phyloP scores from a whole-genome alignment of 192 early-diverging fungal genomes.

The Coemansia sp. region DNA sequence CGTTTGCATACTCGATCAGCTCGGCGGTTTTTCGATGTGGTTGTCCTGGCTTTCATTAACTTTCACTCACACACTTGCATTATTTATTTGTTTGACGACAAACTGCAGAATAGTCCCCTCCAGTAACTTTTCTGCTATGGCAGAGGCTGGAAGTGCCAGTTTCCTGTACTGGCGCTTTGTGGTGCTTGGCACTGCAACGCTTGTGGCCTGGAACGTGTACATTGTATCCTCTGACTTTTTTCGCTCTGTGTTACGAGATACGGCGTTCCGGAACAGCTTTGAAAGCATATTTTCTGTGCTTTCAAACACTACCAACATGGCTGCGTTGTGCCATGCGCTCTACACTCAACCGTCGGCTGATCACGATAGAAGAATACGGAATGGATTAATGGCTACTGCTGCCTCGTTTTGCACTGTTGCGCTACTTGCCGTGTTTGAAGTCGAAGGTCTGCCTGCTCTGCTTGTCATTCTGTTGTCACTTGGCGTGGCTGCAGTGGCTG shows the following conservation, averaged over 20 bases:
- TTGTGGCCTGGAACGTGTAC: conserved; percentile 78
- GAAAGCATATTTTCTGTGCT: conserved; percentile 71
- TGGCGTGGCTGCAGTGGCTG: conserved; percentile 56
- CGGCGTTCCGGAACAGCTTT: conserved; percentile 65
- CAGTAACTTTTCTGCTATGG: conserved; percentile 10
- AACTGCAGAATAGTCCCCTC: neutral
- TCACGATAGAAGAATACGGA: conserved; percentile 36
- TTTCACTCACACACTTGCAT: neutral
- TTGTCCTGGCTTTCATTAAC: neutral
- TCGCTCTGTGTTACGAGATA: conserved; percentile 57
- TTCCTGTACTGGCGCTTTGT: conserved; percentile 59
- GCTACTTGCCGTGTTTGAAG: conserved; percentile 55
- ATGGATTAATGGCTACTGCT: conserved; percentile 53
- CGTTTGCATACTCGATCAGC: neutral
- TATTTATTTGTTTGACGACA: neutral
- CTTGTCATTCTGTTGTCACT: conserved; percentile 56
- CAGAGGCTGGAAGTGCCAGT: conserved; percentile 6
- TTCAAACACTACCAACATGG: conserved; percentile 61
- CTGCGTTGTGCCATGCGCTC: conserved; percentile 54
- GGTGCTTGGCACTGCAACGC: conserved; percentile 67
- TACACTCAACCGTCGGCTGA: conserved; percentile 48
- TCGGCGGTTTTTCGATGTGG: neutral
- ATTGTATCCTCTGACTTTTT: conserved; percentile 77
- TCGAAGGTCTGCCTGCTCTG: conserved; percentile 44
- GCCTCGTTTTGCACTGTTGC: conserved; percentile 56